phyloP scores from a whole-genome alignment of 2,329 filamentous ascomycete species.

The Alternaria longipes region DNA sequence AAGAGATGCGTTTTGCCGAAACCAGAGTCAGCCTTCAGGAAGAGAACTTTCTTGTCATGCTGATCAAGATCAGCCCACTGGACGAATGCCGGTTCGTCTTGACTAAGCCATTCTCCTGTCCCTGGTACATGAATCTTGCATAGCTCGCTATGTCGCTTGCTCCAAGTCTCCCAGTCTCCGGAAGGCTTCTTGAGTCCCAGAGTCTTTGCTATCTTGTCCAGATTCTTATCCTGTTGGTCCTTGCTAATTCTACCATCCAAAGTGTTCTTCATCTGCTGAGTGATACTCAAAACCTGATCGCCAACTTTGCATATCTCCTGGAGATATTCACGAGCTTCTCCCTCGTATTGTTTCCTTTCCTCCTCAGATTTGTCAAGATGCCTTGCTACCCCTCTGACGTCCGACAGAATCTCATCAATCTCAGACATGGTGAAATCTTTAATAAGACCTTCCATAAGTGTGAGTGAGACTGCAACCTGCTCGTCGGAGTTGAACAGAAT shows the following conservation, averaged over 20 bases:
- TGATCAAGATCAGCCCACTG: not conserved
- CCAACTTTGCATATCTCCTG: not conserved
- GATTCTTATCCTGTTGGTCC: not conserved
- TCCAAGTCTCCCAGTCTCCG: conserved; percentile 7
- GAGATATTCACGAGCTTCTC: not conserved
- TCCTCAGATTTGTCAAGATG: not conserved
- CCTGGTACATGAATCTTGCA: conserved; percentile 6
- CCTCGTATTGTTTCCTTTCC: not conserved
- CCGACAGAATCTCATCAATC: not conserved
- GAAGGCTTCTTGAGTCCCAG: conserved; percentile 4
- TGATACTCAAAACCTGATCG: conserved; percentile 1
- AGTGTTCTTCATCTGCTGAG: conserved; percentile 4
- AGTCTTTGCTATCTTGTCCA: not conserved
- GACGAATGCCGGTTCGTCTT: not conserved
- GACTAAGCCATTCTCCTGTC: conserved; percentile 12
- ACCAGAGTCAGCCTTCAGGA: not conserved
- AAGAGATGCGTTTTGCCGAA: conserved; percentile 2
- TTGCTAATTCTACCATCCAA: not conserved
- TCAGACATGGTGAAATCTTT: conserved; percentile 1
- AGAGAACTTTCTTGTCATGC: not conserved
- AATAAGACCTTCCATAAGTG: not conserved
- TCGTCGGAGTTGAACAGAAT: conserved; percentile 15
- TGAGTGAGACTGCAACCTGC: not conserved
- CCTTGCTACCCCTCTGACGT: not conserved
- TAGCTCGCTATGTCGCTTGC: conserved; percentile 9